Conservation (phyloP, 768 basidiomycete species). For the Pisolithus sp. region DNA sequence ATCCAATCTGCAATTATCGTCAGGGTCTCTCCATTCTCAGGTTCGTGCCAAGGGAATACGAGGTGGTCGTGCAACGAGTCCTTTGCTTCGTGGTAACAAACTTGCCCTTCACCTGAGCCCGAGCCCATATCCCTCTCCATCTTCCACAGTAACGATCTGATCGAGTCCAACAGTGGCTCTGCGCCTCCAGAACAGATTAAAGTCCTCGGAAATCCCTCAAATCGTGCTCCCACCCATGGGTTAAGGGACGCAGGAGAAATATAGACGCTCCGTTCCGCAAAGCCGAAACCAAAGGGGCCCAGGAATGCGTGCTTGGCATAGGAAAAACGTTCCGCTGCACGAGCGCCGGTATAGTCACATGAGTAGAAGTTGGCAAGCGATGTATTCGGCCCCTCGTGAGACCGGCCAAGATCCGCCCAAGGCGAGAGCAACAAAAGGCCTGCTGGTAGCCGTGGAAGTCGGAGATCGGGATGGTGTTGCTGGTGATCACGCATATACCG, state of each 20-base stretch:
- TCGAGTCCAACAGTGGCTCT: conserved; percentile 52
- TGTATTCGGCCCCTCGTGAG: conserved; percentile 25
- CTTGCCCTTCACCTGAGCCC: conserved; percentile 30
- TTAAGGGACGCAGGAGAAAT: conserved; percentile 53
- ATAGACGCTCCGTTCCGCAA: conserved; percentile 44
- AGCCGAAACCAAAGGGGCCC: conserved; percentile 43
- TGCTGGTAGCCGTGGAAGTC: conserved; percentile 17
- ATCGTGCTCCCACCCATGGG: conserved; percentile 33
- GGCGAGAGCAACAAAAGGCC: conserved; percentile 33
- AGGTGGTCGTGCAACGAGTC: conserved; percentile 53
- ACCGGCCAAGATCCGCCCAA: conserved; percentile 16
- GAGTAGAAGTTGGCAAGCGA: conserved; percentile 29
- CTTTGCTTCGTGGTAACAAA: conserved; percentile 43
- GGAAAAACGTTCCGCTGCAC: conserved; percentile 5
- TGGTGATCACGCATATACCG: conserved; percentile 29
- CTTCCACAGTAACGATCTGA: conserved; percentile 39
- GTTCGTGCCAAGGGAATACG: conserved; percentile 47
- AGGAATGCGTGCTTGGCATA: conserved; percentile 40
- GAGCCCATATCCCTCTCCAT: conserved; percentile 51
- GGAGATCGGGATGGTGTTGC: conserved; percentile 9
- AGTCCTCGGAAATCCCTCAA: conserved; percentile 54
- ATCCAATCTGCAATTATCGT: conserved; percentile 46
- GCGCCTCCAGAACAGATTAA: conserved; percentile 55
- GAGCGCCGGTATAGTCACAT: conserved; percentile 23
- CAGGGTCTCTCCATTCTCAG: conserved; percentile 45